Conservation (phyloP, 768 basidiomycete genomes). For the Amanita jacksonii region DNA sequence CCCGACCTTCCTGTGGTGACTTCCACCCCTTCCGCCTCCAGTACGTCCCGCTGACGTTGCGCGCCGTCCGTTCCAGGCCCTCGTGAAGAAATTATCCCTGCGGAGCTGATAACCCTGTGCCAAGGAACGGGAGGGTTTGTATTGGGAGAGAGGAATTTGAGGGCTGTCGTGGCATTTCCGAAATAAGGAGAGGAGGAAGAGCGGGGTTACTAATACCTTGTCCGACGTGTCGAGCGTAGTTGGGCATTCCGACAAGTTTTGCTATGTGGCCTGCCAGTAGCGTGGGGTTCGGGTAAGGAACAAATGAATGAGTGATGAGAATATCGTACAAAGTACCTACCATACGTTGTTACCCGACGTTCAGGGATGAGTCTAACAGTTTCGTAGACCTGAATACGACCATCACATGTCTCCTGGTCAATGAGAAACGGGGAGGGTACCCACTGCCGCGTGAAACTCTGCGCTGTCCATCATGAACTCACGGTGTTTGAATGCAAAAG, state of each 20-base stretch:
- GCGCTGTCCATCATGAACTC: conserved; percentile 21
- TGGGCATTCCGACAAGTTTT: conserved; percentile 71
- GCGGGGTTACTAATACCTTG: conserved; percentile 40
- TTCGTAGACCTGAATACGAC: conserved; percentile 51
- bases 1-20: no score
- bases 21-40: conserved; percentile 58
- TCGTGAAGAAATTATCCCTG: conserved; percentile 71
- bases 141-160: conserved; percentile 60
- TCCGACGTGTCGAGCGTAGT: conserved; percentile 72
- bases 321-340: no score
- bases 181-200: neutral
- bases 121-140: conserved; percentile 66
- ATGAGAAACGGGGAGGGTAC: conserved; percentile 3
- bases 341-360: conserved; percentile 67
- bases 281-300: neutral
- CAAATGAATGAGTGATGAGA: no score
- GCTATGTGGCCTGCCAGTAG: conserved; percentile 60
- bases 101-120: conserved; percentile 67
- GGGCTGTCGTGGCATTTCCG: conserved; percentile 35
- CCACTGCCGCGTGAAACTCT: conserved; percentile 28
- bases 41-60: conserved; percentile 59
- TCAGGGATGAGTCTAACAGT: conserved; percentile 61
- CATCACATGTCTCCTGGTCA: neutral
- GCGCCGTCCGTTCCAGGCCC: conserved; percentile 80
- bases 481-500: no score